Base-by-base conservation (phyloP, 306 rosid genomes). In the Vigna mungo region DNA sequence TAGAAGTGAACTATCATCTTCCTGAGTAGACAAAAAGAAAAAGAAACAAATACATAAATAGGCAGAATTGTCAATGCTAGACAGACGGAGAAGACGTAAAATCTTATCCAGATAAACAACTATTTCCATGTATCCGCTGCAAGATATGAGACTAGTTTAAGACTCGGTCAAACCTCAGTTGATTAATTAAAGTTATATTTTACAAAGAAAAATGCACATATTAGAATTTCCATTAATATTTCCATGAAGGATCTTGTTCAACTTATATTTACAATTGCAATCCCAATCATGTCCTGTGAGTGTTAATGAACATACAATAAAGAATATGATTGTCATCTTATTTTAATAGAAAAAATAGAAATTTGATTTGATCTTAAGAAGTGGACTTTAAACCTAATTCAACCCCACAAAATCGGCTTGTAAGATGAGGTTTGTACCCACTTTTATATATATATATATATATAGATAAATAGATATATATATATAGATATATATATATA, bases 1-100 rank as follows among this genome's bases (percentile, higher is more conserved):
- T 51, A 95, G 60, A 82, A 95, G 97, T 77, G 97, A 79, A 84
- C 96, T 79, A 68, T 95, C 98, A 82, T 95, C 98, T 85, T 90
- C 98, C 98, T 92, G 93, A 78, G 80, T 71, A 77, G 71, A 36
- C 63, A 77, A 73, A 84, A 84, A 21, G 53, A 25, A 21, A 59
- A 25, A 54, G 71, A 83, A 82, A 71, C 77, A 81, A 52, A 51
- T 67, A 53, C n/a, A 51, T 23, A 68, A 36, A 37, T 17, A 9
- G 69, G 27, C 69, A 16, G 15, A 36, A 17, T 12, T 36, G 25
- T 30, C 68, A 63, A 75, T 20, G 65, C 56, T 54, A 66, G 17
- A 66, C 49, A 49, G 39, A 59, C 61, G 47, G 41, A n/a, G 44
- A 78, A 54, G 47, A 59, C 3, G 2, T n/a, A 53, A 39, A 59